These are phyloP conservation scores for Allomyces javanicus DNA, from an alignment of 192 early-diverging fungal species.

Conservation along the genomic window DNA sequence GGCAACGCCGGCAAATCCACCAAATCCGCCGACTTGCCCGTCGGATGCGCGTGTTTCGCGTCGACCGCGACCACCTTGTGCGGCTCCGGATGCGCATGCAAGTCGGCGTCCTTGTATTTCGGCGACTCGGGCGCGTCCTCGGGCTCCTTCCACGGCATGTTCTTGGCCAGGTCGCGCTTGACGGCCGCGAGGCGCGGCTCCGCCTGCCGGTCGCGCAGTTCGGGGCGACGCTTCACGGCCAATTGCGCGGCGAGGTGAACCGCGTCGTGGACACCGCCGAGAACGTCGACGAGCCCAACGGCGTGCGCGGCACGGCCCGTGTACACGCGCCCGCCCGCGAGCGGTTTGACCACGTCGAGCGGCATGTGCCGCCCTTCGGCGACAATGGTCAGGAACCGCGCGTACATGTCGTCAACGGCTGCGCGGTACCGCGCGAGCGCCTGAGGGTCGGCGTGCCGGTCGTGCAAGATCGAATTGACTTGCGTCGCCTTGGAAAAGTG, in stretches of 20 bases:
- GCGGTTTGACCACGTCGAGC: constrained; percentile 23
- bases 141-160: too few relatives aligned
- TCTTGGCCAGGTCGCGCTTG: too few relatives aligned
- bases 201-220: constrained; percentile 8
- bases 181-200: too few relatives aligned
- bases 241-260: constrained; percentile 22
- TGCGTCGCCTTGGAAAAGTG: constrained; percentile 16
- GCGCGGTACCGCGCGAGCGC: constrained; percentile 24
- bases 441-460: constrained; percentile 14
- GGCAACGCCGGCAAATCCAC: too few relatives aligned
- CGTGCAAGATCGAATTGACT: constrained; percentile 19
- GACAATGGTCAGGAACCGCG: constrained; percentile 31
- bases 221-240: constrained; percentile 14
- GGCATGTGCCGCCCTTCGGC: constrained; percentile 30
- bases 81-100: too few relatives aligned
- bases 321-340: constrained; percentile 44
- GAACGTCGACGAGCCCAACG: constrained; percentile 39
- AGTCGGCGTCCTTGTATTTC: too few relatives aligned
- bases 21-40: too few relatives aligned
- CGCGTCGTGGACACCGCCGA: constrained; percentile 17
- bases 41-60: too few relatives aligned
- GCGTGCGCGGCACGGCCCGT: constrained; percentile 33
- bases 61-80: too few relatives aligned
- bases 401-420: constrained; percentile 27
- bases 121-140: too few relatives aligned